Evolutionary conservation across 805 yeast species (phyloP), one percentile per base, ranked within the genome.

Genomic region (Candida krabiensis): DNA sequence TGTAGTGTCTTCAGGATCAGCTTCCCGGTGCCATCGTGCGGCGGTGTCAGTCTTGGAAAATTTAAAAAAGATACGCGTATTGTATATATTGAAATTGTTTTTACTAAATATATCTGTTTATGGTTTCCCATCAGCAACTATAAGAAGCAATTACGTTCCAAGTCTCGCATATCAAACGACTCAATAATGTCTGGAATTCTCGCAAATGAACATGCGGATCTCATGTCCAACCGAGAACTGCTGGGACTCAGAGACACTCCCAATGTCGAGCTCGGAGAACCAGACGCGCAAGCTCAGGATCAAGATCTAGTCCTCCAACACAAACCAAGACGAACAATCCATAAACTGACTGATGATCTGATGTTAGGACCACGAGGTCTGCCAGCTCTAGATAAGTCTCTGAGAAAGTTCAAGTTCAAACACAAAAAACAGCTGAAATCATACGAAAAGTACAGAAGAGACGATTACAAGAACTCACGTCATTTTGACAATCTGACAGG

Each of bases 291-390:
- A 6, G 21, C 27, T 3, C 38, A 37, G 17, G 29, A 24, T 18
- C 16, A 21, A 6, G 35, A 38, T 9, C 30, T 28, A 14, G 12
- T 37, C 4, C 18, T 33, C 8, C 35, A 40, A 16, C 29, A 31
- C 4, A 51, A 50, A 43, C 52, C 52, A 18, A 49, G 61, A 13
- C 52, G 62, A 28, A 52, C 54, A 30, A 14, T 49, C n/a, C 74
- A 73, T 28, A 75, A 71, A 38, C 57, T 85, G 22, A 78, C 77
- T 12, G 75, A 73, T 7, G 74, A 69, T 13, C 67, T 73, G 25
- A 60, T 84, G 36, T 52, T 78, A 5, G 65, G 77, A 2, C 63
- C 64, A 3, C 61, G 71, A n/a, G 93, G 91, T 1, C 55, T 85
- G 28, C 80, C 83, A 1, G 64, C 64, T 33, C 41, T 84, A n/a